phyloP scores from a whole-genome alignment of 208 protist genomes.

The Strigomonas galati region DNA sequence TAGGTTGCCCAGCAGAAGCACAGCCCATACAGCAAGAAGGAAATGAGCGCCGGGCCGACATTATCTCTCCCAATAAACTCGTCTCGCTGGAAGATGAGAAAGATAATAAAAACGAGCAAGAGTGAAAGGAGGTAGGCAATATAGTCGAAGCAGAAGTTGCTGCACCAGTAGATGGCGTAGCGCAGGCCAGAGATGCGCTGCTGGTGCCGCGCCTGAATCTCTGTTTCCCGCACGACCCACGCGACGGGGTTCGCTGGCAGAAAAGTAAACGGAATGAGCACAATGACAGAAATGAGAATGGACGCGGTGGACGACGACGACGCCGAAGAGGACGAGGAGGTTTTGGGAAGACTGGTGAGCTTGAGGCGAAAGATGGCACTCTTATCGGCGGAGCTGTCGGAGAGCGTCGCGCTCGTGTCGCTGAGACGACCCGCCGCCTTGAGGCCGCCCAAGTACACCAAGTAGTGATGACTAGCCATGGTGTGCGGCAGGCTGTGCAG shows the following conservation, averaged over 20 bases:
- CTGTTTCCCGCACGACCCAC: slow-evolving; percentile 53
- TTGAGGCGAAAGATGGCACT: too few relatives aligned
- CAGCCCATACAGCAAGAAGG: slow-evolving; percentile 53
- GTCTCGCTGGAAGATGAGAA: slow-evolving; percentile 35
- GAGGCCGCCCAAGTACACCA: too few relatives aligned
- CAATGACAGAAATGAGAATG: slow-evolving; percentile 42
- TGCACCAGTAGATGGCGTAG: slow-evolving; percentile 56
- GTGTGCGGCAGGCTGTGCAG: slow-evolving; percentile 23
- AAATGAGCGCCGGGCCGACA: slow-evolving; percentile 33
- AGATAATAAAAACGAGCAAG: slow-evolving; percentile 42
- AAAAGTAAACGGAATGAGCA: slow-evolving; percentile 71
- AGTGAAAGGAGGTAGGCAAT: slow-evolving; percentile 39
- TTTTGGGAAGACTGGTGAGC: too few relatives aligned
- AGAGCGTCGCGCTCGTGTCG: too few relatives aligned
- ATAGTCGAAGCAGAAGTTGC: slow-evolving; percentile 69
- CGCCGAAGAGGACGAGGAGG: slow-evolving; percentile 2
- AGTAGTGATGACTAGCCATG: slow-evolving; percentile 29
- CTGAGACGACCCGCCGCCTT: too few relatives aligned
- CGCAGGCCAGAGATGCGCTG: slow-evolving; percentile 56
- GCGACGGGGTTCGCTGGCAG: slow-evolving; percentile 60
- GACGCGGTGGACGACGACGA: slow-evolving; percentile 24
- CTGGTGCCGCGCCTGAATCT: slow-evolving; percentile 50
- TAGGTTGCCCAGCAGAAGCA: slow-evolving; percentile 49
- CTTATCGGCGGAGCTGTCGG: too few relatives aligned
- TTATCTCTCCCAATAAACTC: slow-evolving; percentile 42